These are phyloP conservation scores for Aspergillus fructus DNA, from an alignment of 2,329 filamentous ascomycete genomes.

Conservation along the genomic window DNA sequence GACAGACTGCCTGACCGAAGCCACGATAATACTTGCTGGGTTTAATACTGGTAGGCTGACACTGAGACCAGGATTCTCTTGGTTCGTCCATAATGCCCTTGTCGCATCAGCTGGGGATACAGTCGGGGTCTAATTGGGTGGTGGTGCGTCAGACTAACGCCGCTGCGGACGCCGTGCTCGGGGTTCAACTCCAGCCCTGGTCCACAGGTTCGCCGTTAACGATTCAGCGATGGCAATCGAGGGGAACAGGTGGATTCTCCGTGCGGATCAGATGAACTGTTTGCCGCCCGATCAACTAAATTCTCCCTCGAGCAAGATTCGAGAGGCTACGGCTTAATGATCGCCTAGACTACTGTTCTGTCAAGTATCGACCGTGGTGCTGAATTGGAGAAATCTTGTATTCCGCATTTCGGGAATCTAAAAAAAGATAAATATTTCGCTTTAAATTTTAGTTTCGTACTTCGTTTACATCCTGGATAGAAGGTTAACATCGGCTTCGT, in stretches of 20 bases:
- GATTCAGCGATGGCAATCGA: neutral
- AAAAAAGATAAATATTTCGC: neutral
- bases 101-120: neutral
- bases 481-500: conserved; percentile 11
- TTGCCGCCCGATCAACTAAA: neutral
- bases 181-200: neutral
- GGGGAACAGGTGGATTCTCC: neutral
- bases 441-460: neutral
- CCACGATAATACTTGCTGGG: conserved; percentile 1
- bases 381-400: conserved; percentile 5
- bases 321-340: neutral
- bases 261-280: neutral
- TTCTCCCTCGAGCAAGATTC: neutral
- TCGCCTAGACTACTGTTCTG: neutral
- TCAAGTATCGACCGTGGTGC: neutral
- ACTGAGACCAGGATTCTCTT: neutral
- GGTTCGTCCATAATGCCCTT: neutral
- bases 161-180: conserved; percentile 4
- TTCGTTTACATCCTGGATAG: conserved; percentile 27
- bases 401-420: neutral
- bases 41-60: neutral
- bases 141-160: neutral
- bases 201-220: neutral
- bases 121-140: neutral
- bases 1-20: neutral